These are phyloP conservation scores for Colletotrichum sp. DNA, from an alignment of 2,329 filamentous ascomycete species.

Conservation along the genomic window DNA sequence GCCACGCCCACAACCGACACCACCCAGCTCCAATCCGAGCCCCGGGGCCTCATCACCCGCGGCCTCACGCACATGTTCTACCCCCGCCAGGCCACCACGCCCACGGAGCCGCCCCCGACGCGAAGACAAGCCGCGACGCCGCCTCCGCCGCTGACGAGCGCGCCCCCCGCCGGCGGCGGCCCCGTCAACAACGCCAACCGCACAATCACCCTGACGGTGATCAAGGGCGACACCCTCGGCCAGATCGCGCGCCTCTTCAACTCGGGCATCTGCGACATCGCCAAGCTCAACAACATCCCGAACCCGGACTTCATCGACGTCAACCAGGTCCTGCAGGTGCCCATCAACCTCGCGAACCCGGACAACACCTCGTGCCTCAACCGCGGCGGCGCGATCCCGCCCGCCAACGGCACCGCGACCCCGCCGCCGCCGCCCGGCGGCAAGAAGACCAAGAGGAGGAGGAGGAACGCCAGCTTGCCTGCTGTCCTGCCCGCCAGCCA, in stretches of 20 bases:
- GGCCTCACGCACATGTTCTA: neutral
- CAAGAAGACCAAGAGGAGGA: neutral
- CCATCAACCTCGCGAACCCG: conserved; percentile 5
- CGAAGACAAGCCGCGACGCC: neutral
- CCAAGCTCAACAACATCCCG: conserved; percentile 3
- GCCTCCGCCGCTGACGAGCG: neutral
- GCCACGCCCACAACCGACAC: neutral
- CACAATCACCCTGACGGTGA: neutral
- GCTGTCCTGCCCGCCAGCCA: neutral
- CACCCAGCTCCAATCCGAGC: neutral
- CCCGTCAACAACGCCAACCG: neutral
- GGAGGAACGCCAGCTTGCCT: neutral
- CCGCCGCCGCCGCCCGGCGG: neutral
- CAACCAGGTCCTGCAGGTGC: neutral
- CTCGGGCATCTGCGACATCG: conserved; percentile 19
- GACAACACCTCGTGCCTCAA: conserved; percentile 13
- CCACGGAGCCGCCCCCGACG: neutral
- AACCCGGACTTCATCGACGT: conserved; percentile 5
- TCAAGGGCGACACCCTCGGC: neutral
- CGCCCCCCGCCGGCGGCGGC: neutral
- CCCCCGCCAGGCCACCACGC: neutral
- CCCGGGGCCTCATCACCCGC: neutral
- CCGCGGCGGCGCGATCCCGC: neutral
- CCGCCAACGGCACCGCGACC: neutral
- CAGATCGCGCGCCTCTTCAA: conserved; percentile 6